phyloP scores from a whole-genome alignment of 139 green algal species.

The Ettlia oleoabundans region DNA sequence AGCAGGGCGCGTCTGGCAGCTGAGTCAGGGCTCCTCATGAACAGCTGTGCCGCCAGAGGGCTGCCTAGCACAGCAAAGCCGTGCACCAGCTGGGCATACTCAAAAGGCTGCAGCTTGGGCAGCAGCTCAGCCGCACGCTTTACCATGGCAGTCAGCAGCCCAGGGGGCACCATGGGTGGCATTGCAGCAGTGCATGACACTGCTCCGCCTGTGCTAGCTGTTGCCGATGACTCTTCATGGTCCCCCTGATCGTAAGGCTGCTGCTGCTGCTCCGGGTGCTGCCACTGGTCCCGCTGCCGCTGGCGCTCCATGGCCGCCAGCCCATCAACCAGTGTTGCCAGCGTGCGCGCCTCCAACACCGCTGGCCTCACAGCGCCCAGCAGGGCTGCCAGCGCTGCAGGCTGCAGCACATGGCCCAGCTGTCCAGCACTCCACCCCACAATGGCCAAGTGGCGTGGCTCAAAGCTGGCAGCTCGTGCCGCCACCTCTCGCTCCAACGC shows the following conservation, averaged over 20 bases:
- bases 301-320: constrained; percentile 11
- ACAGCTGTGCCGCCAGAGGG: not conserved
- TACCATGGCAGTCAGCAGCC: not conserved
- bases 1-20: not conserved
- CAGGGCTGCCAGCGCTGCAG: not conserved
- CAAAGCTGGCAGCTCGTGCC: not conserved
- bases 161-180: not conserved
- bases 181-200: too few species aligned
- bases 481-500: constrained; percentile 20
- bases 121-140: not conserved
- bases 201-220: too few species aligned
- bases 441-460: constrained; percentile 22
- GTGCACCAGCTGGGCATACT: constrained; percentile 2
- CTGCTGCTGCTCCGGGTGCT: not conserved
- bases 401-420: constrained; percentile 3
- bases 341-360: not conserved
- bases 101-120: constrained; percentile 16
- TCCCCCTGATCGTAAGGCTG: too few species aligned
- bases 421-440: constrained; percentile 11
- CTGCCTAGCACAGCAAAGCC: not conserved
- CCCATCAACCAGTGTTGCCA: constrained; percentile 7
- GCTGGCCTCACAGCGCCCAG: not conserved
- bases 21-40: not conserved
- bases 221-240: too few species aligned
- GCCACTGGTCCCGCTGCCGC: not conserved